Evolutionary conservation across 352 stramenopile genomes (phyloP), one percentile per base, ranked within the genome.

Genomic region (Aphanomyces cochlioides): DNA sequence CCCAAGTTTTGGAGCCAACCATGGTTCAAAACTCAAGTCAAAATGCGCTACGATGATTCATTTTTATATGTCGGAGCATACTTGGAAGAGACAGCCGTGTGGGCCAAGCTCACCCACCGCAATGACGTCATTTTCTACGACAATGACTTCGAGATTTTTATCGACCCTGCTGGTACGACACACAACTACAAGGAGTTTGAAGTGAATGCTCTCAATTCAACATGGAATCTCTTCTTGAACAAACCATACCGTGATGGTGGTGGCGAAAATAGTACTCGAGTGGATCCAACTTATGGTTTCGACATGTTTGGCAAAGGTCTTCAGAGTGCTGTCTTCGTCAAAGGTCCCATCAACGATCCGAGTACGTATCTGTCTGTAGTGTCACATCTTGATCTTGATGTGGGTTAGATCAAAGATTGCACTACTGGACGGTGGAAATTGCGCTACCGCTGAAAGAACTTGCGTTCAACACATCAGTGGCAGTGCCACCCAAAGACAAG

Each of bases 181-280:
- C 84, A 95, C 76, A 81, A 91, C 73, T 97, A 97, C 81, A 96
- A 96, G 75, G 90, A 97, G 79, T 79, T 96, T 38, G 90, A 97
- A 73, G 56, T 96, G 6, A 97, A 97, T 72, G 83, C 88, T 7
- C 70, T 85, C 43, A 96, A 96, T 72, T 84, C 87, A 40, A 90
- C 87, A 37, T 97, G 89, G 89, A 95, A 96, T 71, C 75, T 97
- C 21, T 84, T 86, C 77, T 75, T 97, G 21, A 85, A 96, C 67
- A 87, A 88, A 53, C 88, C 89, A 19, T 97, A 97, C 69, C 71
- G 76, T 10, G 82, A 96, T 67, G 84, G 79, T 34, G 90, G 90
- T 34, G 76, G 80, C 43, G 89, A 96, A 74, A 92, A 96, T 76
- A 91, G 79, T 61, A 87, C 84, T 19, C 80, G 84, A 28, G 83